phyloP scores from a whole-genome alignment of 768 basidiomycete species.

The Thelephora ganbajun region DNA sequence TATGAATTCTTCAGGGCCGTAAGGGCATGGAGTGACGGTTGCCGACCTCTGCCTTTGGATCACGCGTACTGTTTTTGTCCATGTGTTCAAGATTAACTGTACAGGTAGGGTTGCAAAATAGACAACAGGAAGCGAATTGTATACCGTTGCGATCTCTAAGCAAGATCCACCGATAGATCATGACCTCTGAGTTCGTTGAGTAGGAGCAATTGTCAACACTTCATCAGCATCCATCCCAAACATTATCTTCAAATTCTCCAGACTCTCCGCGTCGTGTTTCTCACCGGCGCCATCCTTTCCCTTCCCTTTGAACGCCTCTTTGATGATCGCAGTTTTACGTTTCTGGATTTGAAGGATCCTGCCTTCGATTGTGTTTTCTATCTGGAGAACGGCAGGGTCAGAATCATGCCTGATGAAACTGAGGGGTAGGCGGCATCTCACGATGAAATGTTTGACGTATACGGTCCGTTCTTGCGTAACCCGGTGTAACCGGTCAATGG shows the following conservation, averaged over 20 bases:
- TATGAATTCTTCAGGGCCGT: too few species aligned
- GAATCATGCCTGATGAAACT: background rate
- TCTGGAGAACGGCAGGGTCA: conserved; percentile 20
- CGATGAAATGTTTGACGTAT: conserved; percentile 76
- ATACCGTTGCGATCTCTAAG: too few species aligned
- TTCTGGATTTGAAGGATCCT: conserved; percentile 74
- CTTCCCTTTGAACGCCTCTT: conserved; percentile 64
- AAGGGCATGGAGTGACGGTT: too few species aligned
- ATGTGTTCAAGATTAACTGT: background rate
- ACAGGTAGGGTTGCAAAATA: background rate
- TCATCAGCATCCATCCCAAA: conserved; percentile 32
- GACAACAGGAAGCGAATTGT: background rate
- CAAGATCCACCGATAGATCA: too few species aligned
- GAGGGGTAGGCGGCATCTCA: conserved; percentile 20
- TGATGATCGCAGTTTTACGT: conserved; percentile 76
- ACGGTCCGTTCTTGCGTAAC: conserved; percentile 77
- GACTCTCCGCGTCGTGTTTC: conserved; percentile 49
- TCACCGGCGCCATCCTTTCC: too few species aligned
- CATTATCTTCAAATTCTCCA: conserved; percentile 75
- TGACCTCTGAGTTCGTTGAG: too few species aligned
- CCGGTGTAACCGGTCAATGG: conserved; percentile 76
- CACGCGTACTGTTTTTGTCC: background rate
- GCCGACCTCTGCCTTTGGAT: background rate
- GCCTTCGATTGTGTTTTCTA: conserved; percentile 64
- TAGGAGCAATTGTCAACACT: conserved; percentile 4